Evolutionary conservation across 805 yeast genomes (phyloP), one percentile per base, ranked within the genome.

Genomic region (Schwanniomyces polymorphus): DNA sequence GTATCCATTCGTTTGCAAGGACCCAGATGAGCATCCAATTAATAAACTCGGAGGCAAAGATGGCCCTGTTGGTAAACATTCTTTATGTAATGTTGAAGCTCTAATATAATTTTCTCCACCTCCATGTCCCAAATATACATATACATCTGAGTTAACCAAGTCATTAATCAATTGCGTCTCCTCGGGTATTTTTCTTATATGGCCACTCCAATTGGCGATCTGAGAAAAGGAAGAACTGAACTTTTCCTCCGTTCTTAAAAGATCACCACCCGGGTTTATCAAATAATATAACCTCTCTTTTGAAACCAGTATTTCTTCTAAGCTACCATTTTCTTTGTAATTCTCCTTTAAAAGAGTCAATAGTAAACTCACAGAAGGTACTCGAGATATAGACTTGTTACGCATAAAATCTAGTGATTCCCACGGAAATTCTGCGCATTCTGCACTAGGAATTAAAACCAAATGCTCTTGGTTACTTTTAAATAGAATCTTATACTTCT

Each of bases 51-150:
- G 88, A 0, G 91, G 83, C 8, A 83, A 61, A 2, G 55, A 46
- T 47, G 74, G 61, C 9, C 69, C 67, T 9, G 47, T 44, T 7
- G 59, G 52, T 7, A 54, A 45, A 28, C 61, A 54, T 11, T 49
- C 45, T 44, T 59, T 63, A 45, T 59, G 56, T 38, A 91, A 65
- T 0, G 78, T 65, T 4, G 81, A 74, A 1, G 84, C 72, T 27
- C 82, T 74, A 9, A 89, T 69, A 58, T 83, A 90, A 51, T 87
- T 91, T 51, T 89, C 92, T n/a, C 98, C 97, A 4, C 97, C 94
- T 0, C 98, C 97, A 66, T 94, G 99, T 0, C 99, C 99, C 46
- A 91, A 74, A 61, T 88, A 94, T 0, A 92, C 70, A 54, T 86
- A 86, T 7, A 88, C 53, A 33, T 79, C 74, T 12, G 54, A 52